A percentile compares a stretch with the other conserved stretches of the same genome.
Evolutionary conservation across 1,284 basidiomycete species (phyloP).

Genomic region (Microbotryomycetes sp.): DNA sequence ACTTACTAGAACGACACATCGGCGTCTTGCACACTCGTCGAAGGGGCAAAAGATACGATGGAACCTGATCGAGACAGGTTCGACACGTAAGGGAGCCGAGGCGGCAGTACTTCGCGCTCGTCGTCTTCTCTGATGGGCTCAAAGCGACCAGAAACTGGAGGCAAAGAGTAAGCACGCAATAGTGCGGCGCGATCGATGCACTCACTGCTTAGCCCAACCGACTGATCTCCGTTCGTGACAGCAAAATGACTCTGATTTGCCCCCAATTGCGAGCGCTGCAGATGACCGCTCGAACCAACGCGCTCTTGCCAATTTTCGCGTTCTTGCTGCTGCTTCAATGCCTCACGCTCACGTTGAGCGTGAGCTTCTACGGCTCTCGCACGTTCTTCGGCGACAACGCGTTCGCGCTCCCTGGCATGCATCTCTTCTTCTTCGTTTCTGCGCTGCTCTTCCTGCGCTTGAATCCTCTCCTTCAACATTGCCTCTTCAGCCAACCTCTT

Average conservation of each 20-base stretch:
- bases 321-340: not conserved
- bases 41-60: slow-evolving; percentile 21
- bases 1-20: slow-evolving; percentile 1
- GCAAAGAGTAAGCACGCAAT: too few species aligned
- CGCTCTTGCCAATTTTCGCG: not conserved
- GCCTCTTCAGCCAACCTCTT: not conserved
- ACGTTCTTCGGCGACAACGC: not conserved
- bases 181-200: too few species aligned
- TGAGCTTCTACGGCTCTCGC: not conserved
- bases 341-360: not conserved
- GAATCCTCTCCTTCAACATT: slow-evolving; percentile 5
- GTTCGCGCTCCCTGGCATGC: not conserved
- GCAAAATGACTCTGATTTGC: too few species aligned
- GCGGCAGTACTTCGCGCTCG: not conserved
- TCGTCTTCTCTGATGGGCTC: too few species aligned
- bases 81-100: not conserved
- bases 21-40: not conserved
- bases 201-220: too few species aligned
- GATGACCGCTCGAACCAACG: too few species aligned
- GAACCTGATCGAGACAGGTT: slow-evolving; percentile 6
- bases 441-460: slow-evolving; percentile 10
- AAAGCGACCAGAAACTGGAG: too few species aligned
- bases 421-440: slow-evolving; percentile 1
- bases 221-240: too few species aligned
- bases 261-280: too few species aligned